A percentile compares a stretch with the other conserved stretches of the same genome.
These are phyloP conservation scores for Amanita molliuscula DNA, from an alignment of 768 basidiomycete species.

Conservation along the genomic window DNA sequence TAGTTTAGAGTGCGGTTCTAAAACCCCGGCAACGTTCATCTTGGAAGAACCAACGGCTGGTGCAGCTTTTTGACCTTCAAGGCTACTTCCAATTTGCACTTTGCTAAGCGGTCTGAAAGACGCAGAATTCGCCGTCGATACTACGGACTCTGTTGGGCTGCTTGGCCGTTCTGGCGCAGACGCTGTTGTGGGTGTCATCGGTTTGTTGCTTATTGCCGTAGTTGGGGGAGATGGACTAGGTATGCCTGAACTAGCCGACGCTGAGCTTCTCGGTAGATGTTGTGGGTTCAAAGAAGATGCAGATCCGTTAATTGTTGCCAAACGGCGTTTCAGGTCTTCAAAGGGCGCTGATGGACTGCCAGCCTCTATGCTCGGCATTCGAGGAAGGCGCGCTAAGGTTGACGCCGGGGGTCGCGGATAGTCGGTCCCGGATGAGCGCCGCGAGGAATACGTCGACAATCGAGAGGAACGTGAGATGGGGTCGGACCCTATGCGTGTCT, in stretches of 20 bases:
- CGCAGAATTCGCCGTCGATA: constrained; percentile 62
- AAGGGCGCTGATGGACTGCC: constrained; percentile 45
- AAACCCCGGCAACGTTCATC: constrained; percentile 70
- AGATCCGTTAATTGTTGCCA: constrained; percentile 70
- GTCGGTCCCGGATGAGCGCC: constrained; percentile 24
- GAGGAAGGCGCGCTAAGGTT: constrained; percentile 39
- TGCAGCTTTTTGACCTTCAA: constrained; percentile 77
- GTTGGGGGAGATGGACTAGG: constrained; percentile 11
- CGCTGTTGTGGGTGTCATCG: constrained; percentile 15
- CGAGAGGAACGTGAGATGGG: constrained; percentile 28
- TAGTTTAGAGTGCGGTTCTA: constrained; percentile 68
- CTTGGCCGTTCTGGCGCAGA: constrained; percentile 42
- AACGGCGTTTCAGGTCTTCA: constrained; percentile 67
- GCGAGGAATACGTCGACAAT: constrained; percentile 24
- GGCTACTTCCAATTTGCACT: constrained; percentile 52
- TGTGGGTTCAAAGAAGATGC: constrained; percentile 47
- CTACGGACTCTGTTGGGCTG: constrained; percentile 78
- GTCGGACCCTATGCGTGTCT: constrained; percentile 33
- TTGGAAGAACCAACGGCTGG: constrained; percentile 84
- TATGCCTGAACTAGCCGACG: neutral
- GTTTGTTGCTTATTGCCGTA: constrained; percentile 12
- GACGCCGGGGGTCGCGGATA: constrained; percentile 29
- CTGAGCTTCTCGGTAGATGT: constrained; percentile 11
- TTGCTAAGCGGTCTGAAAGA: constrained; percentile 47
- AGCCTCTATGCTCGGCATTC: constrained; percentile 38